phyloP scores from a whole-genome alignment of 1,139 yeast genomes.

The Geotrichum histeridarum region DNA sequence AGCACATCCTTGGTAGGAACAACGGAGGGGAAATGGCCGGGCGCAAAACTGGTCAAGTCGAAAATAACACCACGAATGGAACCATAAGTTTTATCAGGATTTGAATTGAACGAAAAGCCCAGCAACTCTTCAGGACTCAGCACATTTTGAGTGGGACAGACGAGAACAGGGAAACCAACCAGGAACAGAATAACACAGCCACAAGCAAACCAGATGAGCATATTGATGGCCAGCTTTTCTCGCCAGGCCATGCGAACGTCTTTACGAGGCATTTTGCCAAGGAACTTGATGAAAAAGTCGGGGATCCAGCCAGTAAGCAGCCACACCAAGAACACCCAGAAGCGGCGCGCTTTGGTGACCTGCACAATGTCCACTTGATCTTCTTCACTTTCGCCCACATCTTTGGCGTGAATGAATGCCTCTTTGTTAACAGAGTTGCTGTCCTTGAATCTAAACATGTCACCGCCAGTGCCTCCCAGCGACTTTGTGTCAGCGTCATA shows the following conservation, averaged over 20 bases:
- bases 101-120: constrained; percentile 30
- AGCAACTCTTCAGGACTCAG: constrained; percentile 35
- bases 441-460: constrained; percentile 38
- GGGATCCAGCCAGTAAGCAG: constrained; percentile 41
- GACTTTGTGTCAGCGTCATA: constrained; percentile 37
- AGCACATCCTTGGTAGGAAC: constrained; percentile 36
- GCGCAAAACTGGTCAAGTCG: constrained; percentile 39
- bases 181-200: constrained; percentile 36
- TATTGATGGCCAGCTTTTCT: constrained; percentile 42
- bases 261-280: constrained; percentile 36
- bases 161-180: constrained; percentile 40
- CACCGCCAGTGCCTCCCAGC: constrained; percentile 37
- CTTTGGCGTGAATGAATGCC: constrained; percentile 33
- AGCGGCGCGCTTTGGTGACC: constrained; percentile 30
- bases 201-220: constrained; percentile 41
- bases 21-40: constrained; percentile 39
- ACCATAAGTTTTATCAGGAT: constrained; percentile 36
- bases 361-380: constrained; percentile 34
- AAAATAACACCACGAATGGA: constrained; percentile 40
- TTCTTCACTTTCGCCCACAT: constrained; percentile 27
- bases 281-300: constrained; percentile 33
- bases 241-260: constrained; percentile 43
- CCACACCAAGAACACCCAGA: constrained; percentile 41
- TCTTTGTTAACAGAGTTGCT: constrained; percentile 29
- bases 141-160: constrained; percentile 42